Conservation (phyloP, 73 alveolate species). For the Blepharisma stoltei region DNA sequence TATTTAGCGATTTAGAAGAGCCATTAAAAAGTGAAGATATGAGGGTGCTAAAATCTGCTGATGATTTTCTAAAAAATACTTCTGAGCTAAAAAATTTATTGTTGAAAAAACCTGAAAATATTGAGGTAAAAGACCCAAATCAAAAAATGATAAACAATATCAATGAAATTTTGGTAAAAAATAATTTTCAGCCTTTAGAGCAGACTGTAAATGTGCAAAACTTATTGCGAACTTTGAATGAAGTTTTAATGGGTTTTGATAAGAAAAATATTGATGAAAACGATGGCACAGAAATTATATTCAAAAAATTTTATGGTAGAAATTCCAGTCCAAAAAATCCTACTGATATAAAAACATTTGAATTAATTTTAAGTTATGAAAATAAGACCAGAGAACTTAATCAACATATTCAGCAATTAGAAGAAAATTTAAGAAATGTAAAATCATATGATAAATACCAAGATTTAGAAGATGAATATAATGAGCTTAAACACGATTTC, state of each 20-base stretch:
- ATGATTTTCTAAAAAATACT: no score
- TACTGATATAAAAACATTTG: background rate
- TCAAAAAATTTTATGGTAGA: background rate
- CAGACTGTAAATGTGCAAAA: background rate
- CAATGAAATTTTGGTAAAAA: constrained; percentile 3
- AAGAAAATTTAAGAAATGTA: background rate
- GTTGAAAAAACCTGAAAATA: no score
- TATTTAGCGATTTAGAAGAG: constrained; percentile 12
- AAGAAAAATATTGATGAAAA: background rate
- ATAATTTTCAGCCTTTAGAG: background rate
- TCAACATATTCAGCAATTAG: background rate
- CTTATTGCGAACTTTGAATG: background rate
- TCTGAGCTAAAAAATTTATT: no score
- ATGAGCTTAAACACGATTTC: background rate
- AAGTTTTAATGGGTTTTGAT: background rate
- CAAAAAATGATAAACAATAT: background rate
- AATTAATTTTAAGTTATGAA: background rate
- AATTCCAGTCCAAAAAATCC: background rate
- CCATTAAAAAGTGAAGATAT: background rate
- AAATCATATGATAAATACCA: background rate
- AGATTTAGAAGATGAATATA: background rate
- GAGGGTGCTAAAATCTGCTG: no score
- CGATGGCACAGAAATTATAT: background rate
- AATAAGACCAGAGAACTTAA: background rate
- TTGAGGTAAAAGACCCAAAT: background rate